Evolutionary conservation across 306 rosid genomes (phyloP).

Genomic region (Comarum palustre): DNA sequence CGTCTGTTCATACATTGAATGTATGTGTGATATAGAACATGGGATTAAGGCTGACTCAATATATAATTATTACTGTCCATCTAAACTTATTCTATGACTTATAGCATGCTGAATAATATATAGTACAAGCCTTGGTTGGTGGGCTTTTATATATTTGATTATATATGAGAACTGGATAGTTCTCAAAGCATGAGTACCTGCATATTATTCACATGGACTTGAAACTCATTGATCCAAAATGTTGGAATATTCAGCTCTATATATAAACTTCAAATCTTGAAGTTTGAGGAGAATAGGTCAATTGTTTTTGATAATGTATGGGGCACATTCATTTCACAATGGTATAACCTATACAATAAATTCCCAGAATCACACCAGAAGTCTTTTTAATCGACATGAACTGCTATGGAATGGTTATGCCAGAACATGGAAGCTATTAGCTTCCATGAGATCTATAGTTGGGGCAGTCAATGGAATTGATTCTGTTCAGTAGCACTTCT

Average conservation of each 20-base stretch:
- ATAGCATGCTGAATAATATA: not conserved
- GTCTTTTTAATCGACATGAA: not conserved
- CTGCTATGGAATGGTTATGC: not conserved
- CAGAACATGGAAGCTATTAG: not conserved
- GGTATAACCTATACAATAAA: not conserved
- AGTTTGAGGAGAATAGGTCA: not conserved
- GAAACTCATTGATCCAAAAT: not conserved
- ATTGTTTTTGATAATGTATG: not conserved
- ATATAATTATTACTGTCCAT: conserved; percentile 1
- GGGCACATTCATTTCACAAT: not conserved
- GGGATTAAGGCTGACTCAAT: not conserved
- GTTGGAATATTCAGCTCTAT: not conserved
- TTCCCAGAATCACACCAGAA: conserved; percentile 3
- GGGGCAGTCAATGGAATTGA: not conserved
- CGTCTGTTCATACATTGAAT: conserved; percentile 8
- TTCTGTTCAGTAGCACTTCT: not conserved
- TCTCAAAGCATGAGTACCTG: not conserved
- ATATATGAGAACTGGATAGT: not conserved
- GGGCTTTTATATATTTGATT: not conserved
- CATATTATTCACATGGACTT: conserved; percentile 8
- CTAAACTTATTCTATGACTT: not conserved
- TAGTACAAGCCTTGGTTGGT: not conserved
- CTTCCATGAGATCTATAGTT: not conserved
- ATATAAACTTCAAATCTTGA: not conserved
- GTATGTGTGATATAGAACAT: not conserved